These are phyloP conservation scores for Gossypium raimondii DNA, from an alignment of 345 rosid genomes.

Conservation along the genomic window DNA sequence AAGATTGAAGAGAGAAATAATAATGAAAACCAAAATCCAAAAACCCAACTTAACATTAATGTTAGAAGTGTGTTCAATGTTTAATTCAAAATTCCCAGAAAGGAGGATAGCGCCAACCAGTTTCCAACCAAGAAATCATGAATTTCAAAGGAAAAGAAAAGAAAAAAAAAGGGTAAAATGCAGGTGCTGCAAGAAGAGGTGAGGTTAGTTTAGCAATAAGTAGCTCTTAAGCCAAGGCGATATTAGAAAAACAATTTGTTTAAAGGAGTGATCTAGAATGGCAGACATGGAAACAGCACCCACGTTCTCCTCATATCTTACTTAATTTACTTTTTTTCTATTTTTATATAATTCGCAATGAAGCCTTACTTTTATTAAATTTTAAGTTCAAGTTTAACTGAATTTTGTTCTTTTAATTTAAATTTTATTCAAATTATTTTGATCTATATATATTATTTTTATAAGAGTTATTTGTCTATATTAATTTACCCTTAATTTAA, in stretches of 20 bases:
- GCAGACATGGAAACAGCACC: slow-evolving; percentile 87
- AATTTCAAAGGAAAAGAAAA: background rate
- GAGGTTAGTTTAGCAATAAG: slow-evolving; percentile 20
- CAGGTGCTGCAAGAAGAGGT: slow-evolving; percentile 43
- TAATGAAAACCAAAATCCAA: background rate
- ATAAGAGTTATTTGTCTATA: no score
- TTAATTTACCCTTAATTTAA: no score
- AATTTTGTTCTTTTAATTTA: no score
- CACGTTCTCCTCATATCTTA: slow-evolving; percentile 72
- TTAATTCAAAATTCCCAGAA: slow-evolving; percentile 7
- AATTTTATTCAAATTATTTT: no score
- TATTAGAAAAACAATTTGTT: slow-evolving; percentile 27
- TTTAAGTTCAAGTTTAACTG: no score
- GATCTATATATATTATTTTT: no score
- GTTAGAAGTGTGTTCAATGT: background rate
- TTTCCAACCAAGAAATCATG: background rate
- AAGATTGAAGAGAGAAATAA: background rate
- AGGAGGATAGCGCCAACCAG: background rate
- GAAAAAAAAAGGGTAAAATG: background rate
- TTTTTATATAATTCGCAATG: background rate
- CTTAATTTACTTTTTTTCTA: slow-evolving; percentile 19
- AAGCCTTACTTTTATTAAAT: no score
- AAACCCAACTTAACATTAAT: background rate
- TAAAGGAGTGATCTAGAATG: slow-evolving; percentile 35
- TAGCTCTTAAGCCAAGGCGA: slow-evolving; percentile 75